A percentile compares a stretch with the other conserved stretches of the same genome.
Conservation (phyloP, 129 eudicot genomes). For the Saposhnikovia divaricata region DNA sequence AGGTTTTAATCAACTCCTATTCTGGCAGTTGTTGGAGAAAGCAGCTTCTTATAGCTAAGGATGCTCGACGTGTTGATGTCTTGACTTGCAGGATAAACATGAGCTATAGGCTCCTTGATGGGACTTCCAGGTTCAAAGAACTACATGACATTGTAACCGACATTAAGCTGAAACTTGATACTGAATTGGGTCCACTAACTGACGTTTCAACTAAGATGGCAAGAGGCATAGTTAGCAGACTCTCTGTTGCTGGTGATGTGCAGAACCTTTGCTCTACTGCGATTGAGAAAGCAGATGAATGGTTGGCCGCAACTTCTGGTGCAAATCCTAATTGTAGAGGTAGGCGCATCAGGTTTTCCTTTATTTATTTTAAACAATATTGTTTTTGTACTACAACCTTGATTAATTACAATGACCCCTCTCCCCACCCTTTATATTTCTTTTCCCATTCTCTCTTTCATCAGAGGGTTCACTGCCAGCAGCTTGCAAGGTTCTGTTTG, state of each 20-base stretch:
- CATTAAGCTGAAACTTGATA: constrained; percentile 59
- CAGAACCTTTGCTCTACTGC: constrained; percentile 64
- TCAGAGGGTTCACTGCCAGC: constrained; percentile 93
- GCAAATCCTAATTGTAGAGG: constrained; percentile 31
- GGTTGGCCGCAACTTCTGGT: constrained; percentile 40
- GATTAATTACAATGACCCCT: neutral
- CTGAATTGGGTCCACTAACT: constrained; percentile 64
- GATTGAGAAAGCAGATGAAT: constrained; percentile 65
- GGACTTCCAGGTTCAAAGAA: constrained; percentile 66
- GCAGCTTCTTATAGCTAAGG: constrained; percentile 64
- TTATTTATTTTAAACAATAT: neutral
- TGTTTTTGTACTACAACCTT: neutral
- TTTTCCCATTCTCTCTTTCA: constrained; percentile 6
- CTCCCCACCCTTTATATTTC: neutral
- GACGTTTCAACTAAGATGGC: constrained; percentile 68
- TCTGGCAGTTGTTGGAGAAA: constrained; percentile 71
- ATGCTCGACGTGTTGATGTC: constrained; percentile 58
- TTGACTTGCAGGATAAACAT: constrained; percentile 68
- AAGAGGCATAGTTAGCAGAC: constrained; percentile 69
- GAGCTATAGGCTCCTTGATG: constrained; percentile 63
- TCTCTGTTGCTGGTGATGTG: constrained; percentile 67
- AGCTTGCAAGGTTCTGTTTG: constrained; percentile 84
- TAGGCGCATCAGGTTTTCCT: constrained; percentile 3
- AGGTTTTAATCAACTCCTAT: neutral
- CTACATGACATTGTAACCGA: constrained; percentile 49